Conservation (phyloP, 768 basidiomycete genomes). For the Kwoniella bestiolae region DNA sequence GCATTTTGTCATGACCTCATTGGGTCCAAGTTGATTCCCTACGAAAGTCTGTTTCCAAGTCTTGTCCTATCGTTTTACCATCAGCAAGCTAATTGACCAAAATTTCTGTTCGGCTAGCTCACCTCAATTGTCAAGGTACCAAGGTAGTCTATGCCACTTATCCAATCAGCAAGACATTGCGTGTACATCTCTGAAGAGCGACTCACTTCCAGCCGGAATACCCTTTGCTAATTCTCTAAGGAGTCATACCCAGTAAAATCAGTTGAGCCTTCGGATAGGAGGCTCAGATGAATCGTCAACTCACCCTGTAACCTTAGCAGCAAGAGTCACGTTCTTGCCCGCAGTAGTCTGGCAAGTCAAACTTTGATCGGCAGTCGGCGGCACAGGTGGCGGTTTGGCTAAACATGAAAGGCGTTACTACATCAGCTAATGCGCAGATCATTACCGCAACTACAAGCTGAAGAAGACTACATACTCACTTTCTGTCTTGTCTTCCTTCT, state of each 20-base stretch:
- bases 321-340: slow-evolving; percentile 44
- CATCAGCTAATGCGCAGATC: no score
- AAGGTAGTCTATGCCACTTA: slow-evolving; percentile 38
- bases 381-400: slow-evolving; percentile 13
- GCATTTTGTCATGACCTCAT: slow-evolving; percentile 53
- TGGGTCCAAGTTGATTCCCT: slow-evolving; percentile 51
- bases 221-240: slow-evolving; percentile 52
- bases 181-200: no score
- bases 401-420: background rate
- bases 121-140: slow-evolving; percentile 55
- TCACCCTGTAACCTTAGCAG: slow-evolving; percentile 41
- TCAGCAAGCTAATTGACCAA: background rate
- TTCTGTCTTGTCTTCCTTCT: slow-evolving; percentile 21
- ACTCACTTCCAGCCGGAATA: slow-evolving; percentile 52
- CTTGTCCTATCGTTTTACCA: slow-evolving; percentile 30
- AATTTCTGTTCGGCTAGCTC: slow-evolving; percentile 4
- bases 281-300: slow-evolving; percentile 6
- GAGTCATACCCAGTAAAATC: no score
- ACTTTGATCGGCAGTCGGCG: slow-evolving; percentile 22
- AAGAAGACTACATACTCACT: no score
- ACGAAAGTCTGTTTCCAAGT: slow-evolving; percentile 52
- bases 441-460: no score
- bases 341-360: slow-evolving; percentile 38
- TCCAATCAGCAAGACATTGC: background rate
- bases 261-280: no score